phyloP scores from a whole-genome alignment of 768 basidiomycete species.

The Mycena metata region DNA sequence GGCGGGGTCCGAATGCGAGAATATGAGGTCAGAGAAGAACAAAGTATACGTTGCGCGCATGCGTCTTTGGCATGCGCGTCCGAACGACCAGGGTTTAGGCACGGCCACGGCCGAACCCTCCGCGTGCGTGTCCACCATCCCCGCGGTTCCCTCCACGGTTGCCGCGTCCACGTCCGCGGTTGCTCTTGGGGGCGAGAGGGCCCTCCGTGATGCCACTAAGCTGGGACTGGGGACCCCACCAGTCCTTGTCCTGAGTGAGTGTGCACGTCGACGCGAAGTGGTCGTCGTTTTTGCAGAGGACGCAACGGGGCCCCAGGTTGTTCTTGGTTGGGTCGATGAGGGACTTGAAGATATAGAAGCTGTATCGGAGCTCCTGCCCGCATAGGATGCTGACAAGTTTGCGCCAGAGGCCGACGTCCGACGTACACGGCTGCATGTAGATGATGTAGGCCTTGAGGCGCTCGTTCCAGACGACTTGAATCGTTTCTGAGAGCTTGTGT shows the following conservation, averaged over 20 bases:
- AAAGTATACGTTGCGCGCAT: not conserved
- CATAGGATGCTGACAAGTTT: not conserved
- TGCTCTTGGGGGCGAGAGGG: not conserved
- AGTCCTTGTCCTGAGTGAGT: not conserved
- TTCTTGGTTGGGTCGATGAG: not conserved
- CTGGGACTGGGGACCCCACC: not conserved
- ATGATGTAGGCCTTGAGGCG: not conserved
- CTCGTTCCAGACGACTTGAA: not conserved
- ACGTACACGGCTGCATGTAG: not conserved
- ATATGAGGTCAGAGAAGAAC: not conserved
- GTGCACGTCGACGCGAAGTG: constrained; percentile 1
- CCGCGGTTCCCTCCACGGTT: not conserved
- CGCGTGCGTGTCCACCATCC: not conserved
- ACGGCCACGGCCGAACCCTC: not conserved
- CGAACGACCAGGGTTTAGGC: not conserved
- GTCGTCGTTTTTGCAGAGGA: not conserved
- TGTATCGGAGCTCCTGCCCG: not conserved
- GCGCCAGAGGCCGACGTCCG: not conserved
- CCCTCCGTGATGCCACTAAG: not conserved
- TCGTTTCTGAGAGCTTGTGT: not conserved
- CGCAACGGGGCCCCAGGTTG: not conserved
- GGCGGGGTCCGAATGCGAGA: too few species aligned
- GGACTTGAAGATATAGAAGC: not conserved
- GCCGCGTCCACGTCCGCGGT: too few species aligned
- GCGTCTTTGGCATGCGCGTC: not conserved